These are phyloP conservation scores for Aspergillus tubingensis DNA, from an alignment of 2,329 filamentous ascomycete genomes.

Conservation along the genomic window DNA sequence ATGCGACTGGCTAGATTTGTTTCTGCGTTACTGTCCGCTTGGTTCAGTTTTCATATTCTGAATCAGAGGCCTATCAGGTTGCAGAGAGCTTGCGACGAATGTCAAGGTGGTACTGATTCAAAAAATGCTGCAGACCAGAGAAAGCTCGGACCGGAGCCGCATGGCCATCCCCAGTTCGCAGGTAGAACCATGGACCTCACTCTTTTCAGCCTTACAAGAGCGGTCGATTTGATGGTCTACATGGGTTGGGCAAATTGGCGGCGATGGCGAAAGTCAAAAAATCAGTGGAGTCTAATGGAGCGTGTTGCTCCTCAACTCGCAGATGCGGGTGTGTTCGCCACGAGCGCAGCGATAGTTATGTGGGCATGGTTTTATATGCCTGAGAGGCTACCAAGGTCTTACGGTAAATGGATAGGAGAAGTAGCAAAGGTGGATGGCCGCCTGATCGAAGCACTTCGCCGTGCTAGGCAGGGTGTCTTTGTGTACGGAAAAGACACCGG, in stretches of 20 bases:
- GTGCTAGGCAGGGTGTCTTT: slow-evolving; percentile 63
- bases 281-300: slow-evolving; percentile 42
- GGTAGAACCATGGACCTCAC: slow-evolving; percentile 81
- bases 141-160: slow-evolving; percentile 14
- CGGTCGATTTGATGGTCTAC: slow-evolving; percentile 69
- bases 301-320: slow-evolving; percentile 47
- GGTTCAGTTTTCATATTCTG: slow-evolving; percentile 51
- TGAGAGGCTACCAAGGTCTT: slow-evolving; percentile 67
- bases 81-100: slow-evolving; percentile 14
- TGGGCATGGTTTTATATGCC: slow-evolving; percentile 85
- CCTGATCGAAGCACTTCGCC: slow-evolving; percentile 72
- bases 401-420: slow-evolving; percentile 79
- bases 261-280: slow-evolving; percentile 32
- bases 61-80: slow-evolving; percentile 41
- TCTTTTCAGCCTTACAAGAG: slow-evolving; percentile 72
- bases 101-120: slow-evolving; percentile 8
- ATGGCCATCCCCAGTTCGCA: slow-evolving; percentile 48
- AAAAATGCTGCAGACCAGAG: slow-evolving; percentile 7
- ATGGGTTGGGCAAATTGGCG: slow-evolving; percentile 62
- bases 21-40: slow-evolving; percentile 52
- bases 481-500: slow-evolving; percentile 74
- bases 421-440: slow-evolving; percentile 74
- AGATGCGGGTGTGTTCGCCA: slow-evolving; percentile 72
- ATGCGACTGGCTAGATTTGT: slow-evolving; percentile 43
- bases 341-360: slow-evolving; percentile 76